Evolutionary conservation across 106 monocot species (phyloP), one percentile per base, ranked within the genome.

Genomic region (Platanthera guangdongensis): DNA sequence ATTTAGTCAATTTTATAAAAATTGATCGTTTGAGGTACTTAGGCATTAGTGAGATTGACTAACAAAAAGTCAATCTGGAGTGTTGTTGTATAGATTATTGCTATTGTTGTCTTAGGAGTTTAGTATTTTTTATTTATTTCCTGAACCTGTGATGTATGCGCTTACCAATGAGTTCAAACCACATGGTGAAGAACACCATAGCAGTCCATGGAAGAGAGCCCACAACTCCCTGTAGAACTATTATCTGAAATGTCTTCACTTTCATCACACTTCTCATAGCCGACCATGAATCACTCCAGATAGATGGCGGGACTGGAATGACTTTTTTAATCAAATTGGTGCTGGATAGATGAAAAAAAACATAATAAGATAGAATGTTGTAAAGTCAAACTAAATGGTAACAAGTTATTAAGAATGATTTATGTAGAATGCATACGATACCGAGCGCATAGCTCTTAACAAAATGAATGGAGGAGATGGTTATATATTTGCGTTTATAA

Each of bases 131-230:
- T 39, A 3, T 32, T 32, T 19, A 6, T 18, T 10, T 30, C 32
- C 4, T 25, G 11, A 9, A 19, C 9, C 18, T 30, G 32, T 65
- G 0, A 22, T 9, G 11, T 64, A 0, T 9, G 46, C 67, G 60
- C 78, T 70, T 87, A 99, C 97, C 97, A 46, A 99, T 99, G 50
- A 99, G 85, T 82, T 99, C 91, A 81, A 99, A 94, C 97, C 97
- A 99, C 94, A 99, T 92, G 72, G 97, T 99, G 68, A 99, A 91
- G 80, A 99, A 99, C 60, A 99, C 97, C 82, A 99, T 88, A 62
- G 97, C 85, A 39, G 94, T 94, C 97, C 97, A 94, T 32, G 97
- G 97, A 8, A 99, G 72, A 4, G 89, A 91, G 21, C 97, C 97
- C 53, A 99, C 87, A 52, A 99, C 85, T 14, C 97, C 97, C 78